Evolutionary conservation across 2,329 filamentous ascomycete genomes (phyloP), one percentile per base, ranked within the genome.

Genomic region (Fusarium heterosporum): DNA sequence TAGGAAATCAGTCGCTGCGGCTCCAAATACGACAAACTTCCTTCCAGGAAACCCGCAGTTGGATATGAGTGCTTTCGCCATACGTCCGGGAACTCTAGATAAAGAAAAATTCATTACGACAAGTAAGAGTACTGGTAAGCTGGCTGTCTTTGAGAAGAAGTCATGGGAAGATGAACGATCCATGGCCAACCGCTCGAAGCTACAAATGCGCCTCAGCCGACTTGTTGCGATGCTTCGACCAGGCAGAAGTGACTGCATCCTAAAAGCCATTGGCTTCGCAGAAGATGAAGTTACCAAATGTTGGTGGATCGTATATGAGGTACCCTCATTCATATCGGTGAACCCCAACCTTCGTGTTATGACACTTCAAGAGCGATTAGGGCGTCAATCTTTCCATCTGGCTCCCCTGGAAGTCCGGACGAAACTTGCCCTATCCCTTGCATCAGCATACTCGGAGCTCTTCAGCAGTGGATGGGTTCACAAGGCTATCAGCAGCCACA

Each of bases 41-140:
- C 39, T 52, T 0, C 28, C 39, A 10, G 49, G 49, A 2, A 52
- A 34, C 8, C 49, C 49, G 0, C 49, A 46, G 28, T 10, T 52
- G 1, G 14, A 52, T 1, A 52, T 26, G 28, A 26, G 6, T 3
- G 4, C n/a, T 16, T 52, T 43, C 4, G 3, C 6, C 3, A 26
- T 52, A 4, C 28, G 8, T 1, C 1, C 8, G 1, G 49, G 12
- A 5, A 8, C 12, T 1, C 3, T 4, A 2, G 10, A 13, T 0
- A 26, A 12, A n/a, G 49, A 45, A 10, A 1, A 28, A 5, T 45
- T 52, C 1, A 19, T 52, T 5, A 8, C 26, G 1, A 13, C 16
- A 2, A 46, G 19, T 2, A 52, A 26, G 2, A 10, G 3, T 1
- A 46, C 39, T 16, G 5, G 9, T 0, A 4, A 34, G 4, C 29